A percentile compares a stretch with the other conserved stretches of the same genome.
Evolutionary conservation across 176 grass and related monocot species (phyloP).

Genomic region (Musa schizocarpa): DNA sequence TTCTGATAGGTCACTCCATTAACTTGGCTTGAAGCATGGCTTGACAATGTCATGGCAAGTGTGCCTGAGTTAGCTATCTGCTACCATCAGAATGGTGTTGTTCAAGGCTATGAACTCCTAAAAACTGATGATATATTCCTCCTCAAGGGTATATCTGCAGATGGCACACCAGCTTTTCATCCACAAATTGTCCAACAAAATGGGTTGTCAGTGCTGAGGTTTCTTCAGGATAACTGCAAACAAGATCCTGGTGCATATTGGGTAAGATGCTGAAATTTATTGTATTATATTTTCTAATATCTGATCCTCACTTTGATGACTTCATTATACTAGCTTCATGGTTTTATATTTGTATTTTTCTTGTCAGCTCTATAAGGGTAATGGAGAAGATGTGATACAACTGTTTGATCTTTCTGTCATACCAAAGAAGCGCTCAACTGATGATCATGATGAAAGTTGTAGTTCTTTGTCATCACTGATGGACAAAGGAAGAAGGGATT

Average conservation of each 20-base stretch:
- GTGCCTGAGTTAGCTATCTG: conserved; percentile 97
- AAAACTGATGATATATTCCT: conserved; percentile 98
- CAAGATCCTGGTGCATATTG: conserved; percentile 97
- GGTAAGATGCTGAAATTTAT: conserved; percentile 40
- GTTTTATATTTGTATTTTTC: background rate
- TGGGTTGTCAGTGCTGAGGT: conserved; percentile 81
- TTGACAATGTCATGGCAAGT: conserved; percentile 96
- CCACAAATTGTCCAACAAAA: conserved; percentile 97
- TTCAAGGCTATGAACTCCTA: conserved; percentile 89
- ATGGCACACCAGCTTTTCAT: conserved; percentile 90
- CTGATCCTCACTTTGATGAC: conserved; percentile 3
- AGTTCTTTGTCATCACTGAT: conserved; percentile 66
- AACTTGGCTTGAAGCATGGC: conserved; percentile 97
- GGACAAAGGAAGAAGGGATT: conserved; percentile 81
- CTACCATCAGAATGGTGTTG: conserved; percentile 94
- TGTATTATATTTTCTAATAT: background rate
- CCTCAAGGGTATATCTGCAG: conserved; percentile 84
- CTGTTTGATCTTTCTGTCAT: conserved; percentile 85
- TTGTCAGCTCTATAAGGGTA: conserved; percentile 91
- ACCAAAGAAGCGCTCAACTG: conserved; percentile 47
- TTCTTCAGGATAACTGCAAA: conserved; percentile 95
- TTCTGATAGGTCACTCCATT: conserved; percentile 73
- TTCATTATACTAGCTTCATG: conserved; percentile 13
- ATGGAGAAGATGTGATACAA: conserved; percentile 91
- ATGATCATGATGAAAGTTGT: conserved; percentile 61